Conservation (phyloP, 805 yeast genomes). For the Pichia nanzhaoensis region DNA sequence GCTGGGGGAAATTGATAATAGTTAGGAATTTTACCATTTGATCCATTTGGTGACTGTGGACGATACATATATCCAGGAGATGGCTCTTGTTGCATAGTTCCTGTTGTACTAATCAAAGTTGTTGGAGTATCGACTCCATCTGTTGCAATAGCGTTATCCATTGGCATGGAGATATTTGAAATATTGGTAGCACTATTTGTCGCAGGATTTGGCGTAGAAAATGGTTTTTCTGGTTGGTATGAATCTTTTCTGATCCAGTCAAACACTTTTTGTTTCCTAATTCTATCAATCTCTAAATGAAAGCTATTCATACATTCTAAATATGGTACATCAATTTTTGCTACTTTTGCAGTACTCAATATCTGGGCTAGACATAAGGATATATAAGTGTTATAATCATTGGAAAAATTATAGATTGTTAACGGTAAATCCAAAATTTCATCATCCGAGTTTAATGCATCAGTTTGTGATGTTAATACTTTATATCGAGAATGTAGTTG, state of each 20-base stretch:
- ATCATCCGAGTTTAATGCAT: conserved; percentile 8
- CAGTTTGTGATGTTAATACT: background rate
- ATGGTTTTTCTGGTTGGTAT: background rate
- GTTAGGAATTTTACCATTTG: background rate
- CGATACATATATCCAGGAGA: background rate
- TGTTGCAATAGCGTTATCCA: background rate
- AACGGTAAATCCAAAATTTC: conserved; percentile 13
- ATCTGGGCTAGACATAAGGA: conserved; percentile 19
- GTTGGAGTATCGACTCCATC: conserved; percentile 3
- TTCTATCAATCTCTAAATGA: conserved; percentile 16
- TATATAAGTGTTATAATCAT: conserved; percentile 16
- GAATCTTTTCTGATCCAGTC: conserved; percentile 18
- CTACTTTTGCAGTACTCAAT: conserved; percentile 12
- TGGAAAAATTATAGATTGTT: conserved; percentile 19
- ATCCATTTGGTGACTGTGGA: background rate
- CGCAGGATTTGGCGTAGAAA: background rate
- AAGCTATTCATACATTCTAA: conserved; percentile 21
- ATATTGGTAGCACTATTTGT: background rate
- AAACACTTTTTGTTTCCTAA: conserved; percentile 13
- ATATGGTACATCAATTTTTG: conserved; percentile 17
- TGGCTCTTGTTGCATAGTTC: conserved; percentile 2
- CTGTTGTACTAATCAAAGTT: conserved; percentile 5
- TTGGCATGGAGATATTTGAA: background rate
- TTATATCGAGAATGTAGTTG: conserved; percentile 11
- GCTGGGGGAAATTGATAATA: background rate